Percentiles rank a stretch among this genome's conserved stretches.
Conservation (phyloP, 768 basidiomycete genomes). For the Leccinellum rugosiceps region DNA sequence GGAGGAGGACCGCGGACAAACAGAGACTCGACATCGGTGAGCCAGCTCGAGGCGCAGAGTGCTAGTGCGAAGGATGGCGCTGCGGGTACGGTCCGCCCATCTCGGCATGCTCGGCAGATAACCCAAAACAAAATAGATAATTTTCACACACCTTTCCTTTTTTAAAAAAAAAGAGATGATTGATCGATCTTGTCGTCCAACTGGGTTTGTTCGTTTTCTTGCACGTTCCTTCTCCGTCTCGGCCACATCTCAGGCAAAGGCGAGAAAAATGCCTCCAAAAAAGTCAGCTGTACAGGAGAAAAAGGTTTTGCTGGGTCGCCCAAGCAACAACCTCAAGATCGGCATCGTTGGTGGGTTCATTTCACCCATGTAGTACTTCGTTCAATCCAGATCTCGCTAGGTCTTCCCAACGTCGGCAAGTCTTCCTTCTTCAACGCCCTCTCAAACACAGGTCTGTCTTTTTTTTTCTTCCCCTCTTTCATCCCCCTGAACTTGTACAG, state of each 20-base stretch:
- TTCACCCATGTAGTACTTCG: too few relatives aligned
- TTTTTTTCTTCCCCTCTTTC: background rate
- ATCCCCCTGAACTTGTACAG: constrained; percentile 34
- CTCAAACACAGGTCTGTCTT: constrained; percentile 74
- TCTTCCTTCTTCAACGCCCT: constrained; percentile 99
- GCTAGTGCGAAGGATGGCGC: background rate
- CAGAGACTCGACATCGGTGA: constrained; percentile 18
- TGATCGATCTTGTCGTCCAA: constrained; percentile 30
- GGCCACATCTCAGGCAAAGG: constrained; percentile 38
- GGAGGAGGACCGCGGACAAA: constrained; percentile 9
- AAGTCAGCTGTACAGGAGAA: constrained; percentile 77
- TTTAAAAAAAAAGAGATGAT: constrained; percentile 29
- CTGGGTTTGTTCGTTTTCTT: constrained; percentile 10
- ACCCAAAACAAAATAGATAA: background rate
- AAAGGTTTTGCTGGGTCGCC: constrained; percentile 84
- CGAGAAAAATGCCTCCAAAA: constrained; percentile 85
- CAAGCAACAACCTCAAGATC: constrained; percentile 96
- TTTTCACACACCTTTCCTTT: background rate
- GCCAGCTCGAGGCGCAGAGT: background rate
- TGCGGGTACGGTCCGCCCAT: background rate
- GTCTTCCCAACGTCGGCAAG: constrained; percentile 96
- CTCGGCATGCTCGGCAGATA: constrained; percentile 25
- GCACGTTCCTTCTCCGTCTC: constrained; percentile 38
- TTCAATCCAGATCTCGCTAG: constrained; percentile 35
- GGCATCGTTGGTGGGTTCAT: constrained; percentile 89